Base-by-base conservation (phyloP, 202 grass and related monocot genomes). In the Carex arenaria region DNA sequence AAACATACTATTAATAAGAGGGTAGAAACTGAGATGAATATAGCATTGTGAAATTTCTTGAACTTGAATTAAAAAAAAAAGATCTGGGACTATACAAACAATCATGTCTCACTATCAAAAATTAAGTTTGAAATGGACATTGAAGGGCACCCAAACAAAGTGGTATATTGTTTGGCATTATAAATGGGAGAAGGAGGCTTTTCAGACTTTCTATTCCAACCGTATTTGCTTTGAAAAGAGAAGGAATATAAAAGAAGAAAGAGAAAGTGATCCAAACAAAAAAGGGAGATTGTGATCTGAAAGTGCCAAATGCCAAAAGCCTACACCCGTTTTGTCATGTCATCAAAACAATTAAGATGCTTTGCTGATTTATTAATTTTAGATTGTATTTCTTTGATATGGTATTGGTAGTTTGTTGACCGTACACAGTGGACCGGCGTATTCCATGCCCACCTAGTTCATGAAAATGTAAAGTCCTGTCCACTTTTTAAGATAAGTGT, bases 191-290 rank as follows among this genome's bases (percentile, higher is more conserved):
- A 49, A 52, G 0, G 15, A 81, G 42, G 31, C 53, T 78, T 78
- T 78, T 78, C 73, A 69, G 68, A 49, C 60, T 82, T 82, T 56
- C 62, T 82, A 82, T 82, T 82, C 80, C 80, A 82, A 82, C 64
- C 26, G 42, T 82, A 67, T 82, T 64, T 82, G 47, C 62, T 82
- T 82, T 82, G 62, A 56, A 67, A 79, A 79, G 55, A 62, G 28
- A 79, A 79, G 55, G 76, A 38, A 79, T 36, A 31, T 43, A 62
- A 79, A 42, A 19, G 9, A 59, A 32, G 30, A 62, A 62, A 80
- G 60, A 3, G 34, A 82, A 82, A 69, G 47, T 47, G 14, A 38
- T 53, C 3, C 61, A 43, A 64, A 67, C 45, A 30, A 82, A 82
- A 82, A 82, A 82, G 55, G 80, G 2, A 14, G 61, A 82, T 82